phyloP scores from a whole-genome alignment of 164 flowering plant genomes.

The Saururus chinensis region DNA sequence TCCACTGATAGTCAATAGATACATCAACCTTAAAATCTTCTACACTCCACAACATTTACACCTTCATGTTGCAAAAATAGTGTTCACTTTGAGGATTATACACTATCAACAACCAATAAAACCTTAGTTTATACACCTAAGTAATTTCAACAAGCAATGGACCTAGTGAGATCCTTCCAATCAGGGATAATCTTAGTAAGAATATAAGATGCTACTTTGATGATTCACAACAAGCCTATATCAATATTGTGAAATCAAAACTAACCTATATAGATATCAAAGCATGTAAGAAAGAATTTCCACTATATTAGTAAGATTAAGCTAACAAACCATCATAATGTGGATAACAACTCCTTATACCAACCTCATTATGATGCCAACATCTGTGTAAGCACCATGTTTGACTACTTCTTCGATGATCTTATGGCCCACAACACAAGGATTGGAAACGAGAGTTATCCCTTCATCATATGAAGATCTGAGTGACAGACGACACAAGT shows the following conservation, averaged over 20 bases:
- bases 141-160: not conserved
- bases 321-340: no score
- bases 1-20: not conserved
- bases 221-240: no score
- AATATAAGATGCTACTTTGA: no score
- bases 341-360: not conserved
- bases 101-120: not conserved
- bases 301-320: no score
- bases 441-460: constrained; percentile 86
- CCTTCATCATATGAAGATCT: constrained; percentile 95
- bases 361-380: constrained; percentile 50
- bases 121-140: not conserved
- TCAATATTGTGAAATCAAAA: no score
- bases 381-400: constrained; percentile 70
- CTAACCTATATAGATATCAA: no score
- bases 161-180: not conserved
- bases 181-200: no score
- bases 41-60: not conserved
- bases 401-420: constrained; percentile 97
- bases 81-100: no score
- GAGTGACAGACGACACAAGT: constrained; percentile 99
- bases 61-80: not conserved
- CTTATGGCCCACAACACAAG: constrained; percentile 96
- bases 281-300: no score
- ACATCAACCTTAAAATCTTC: not conserved